phyloP scores from a whole-genome alignment of 2,329 filamentous ascomycete species.

The Metarhizium sp. region DNA sequence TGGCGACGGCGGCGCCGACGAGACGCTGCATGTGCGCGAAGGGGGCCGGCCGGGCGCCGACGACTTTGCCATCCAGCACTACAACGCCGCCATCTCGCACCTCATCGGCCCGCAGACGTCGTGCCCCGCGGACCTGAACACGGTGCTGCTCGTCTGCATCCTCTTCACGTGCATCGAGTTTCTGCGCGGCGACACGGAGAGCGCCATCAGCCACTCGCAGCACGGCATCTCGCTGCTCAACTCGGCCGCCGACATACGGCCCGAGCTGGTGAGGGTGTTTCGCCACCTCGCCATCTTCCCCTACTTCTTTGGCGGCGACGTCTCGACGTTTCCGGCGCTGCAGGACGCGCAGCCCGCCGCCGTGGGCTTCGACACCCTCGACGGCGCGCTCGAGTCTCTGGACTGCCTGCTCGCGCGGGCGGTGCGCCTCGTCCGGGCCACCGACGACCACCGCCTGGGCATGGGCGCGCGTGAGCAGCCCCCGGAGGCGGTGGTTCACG shows the following conservation, averaged over 20 bases:
- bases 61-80: conserved; percentile 27
- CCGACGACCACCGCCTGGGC: conserved; percentile 17
- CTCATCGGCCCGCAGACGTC: conserved; percentile 14
- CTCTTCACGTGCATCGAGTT: conserved; percentile 36
- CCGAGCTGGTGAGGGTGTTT: conserved; percentile 26
- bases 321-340: conserved; percentile 6
- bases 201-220: conserved; percentile 26
- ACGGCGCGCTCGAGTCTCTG: conserved; percentile 21
- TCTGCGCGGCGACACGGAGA: conserved; percentile 24
- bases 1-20: background rate
- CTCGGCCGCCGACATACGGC: conserved; percentile 9
- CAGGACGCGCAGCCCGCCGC: background rate
- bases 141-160: conserved; percentile 29
- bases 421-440: conserved; percentile 19
- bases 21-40: too few relatives aligned
- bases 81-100: conserved; percentile 29
- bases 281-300: conserved; percentile 29
- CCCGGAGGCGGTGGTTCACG: conserved; percentile 10
- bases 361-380: conserved; percentile 7
- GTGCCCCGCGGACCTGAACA: conserved; percentile 15
- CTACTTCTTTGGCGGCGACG: conserved; percentile 23
- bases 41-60: conserved; percentile 4
- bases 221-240: conserved; percentile 29
- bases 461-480: conserved; percentile 9
- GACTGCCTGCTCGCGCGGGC: conserved; percentile 17